phyloP scores from a whole-genome alignment of 1,284 basidiomycete genomes.

The Irpex sp. region DNA sequence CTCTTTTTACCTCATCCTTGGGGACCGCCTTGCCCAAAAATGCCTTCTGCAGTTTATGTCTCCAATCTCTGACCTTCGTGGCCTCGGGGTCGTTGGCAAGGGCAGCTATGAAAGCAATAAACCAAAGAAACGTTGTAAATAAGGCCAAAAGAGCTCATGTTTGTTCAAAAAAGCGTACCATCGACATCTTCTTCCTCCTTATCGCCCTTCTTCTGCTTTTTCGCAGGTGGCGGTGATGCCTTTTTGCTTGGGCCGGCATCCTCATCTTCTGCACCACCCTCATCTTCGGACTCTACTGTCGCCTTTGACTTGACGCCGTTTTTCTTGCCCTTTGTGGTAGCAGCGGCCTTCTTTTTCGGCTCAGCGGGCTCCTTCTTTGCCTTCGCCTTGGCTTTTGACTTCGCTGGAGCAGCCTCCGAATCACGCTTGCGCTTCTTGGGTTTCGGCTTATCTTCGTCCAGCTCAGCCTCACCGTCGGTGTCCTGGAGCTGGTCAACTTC shows the following conservation, averaged over 20 bases:
- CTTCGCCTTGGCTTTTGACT: slow-evolving; percentile 43
- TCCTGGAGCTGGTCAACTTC: slow-evolving; percentile 68
- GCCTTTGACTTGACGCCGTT: slow-evolving; percentile 62
- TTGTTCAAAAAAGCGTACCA: slow-evolving; percentile 32
- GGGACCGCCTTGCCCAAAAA: slow-evolving; percentile 72
- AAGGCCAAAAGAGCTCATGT: neutral
- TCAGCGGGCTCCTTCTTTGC: slow-evolving; percentile 60
- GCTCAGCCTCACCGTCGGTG: slow-evolving; percentile 57
- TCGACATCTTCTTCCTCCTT: slow-evolving; percentile 61
- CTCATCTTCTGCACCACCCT: slow-evolving; percentile 43
- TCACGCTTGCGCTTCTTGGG: slow-evolving; percentile 52
- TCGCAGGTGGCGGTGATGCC: slow-evolving; percentile 56
- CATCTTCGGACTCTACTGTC: slow-evolving; percentile 73
- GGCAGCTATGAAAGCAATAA: slow-evolving; percentile 11
- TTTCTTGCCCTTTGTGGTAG: slow-evolving; percentile 47
- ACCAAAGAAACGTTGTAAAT: neutral
- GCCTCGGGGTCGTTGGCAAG: slow-evolving; percentile 63
- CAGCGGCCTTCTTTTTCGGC: slow-evolving; percentile 36
- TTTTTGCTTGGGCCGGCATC: slow-evolving; percentile 54
- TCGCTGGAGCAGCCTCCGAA: slow-evolving; percentile 33
- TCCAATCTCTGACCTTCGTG: slow-evolving; percentile 78
- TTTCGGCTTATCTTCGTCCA: slow-evolving; percentile 36
- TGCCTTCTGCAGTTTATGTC: slow-evolving; percentile 86
- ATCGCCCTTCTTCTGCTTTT: slow-evolving; percentile 63
- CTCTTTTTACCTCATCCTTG: slow-evolving; percentile 47